Base-by-base conservation (phyloP, 2,329 filamentous ascomycete species). In the Didymella pomorum region DNA sequence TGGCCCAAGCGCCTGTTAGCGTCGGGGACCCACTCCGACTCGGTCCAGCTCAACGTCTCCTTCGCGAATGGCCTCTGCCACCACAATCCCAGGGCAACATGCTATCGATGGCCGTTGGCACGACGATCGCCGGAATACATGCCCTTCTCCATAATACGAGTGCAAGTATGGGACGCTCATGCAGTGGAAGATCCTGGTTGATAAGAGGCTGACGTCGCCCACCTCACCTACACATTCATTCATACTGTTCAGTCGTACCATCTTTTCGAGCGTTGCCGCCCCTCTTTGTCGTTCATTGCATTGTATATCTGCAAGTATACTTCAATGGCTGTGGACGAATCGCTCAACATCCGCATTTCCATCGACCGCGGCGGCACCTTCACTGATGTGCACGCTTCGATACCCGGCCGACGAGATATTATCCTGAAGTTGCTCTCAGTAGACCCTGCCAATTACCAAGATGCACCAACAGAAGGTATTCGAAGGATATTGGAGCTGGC, bases 391-490 rank as follows among this genome's bases (percentile, higher is more conserved):
- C 45, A 70, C 37, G 72, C 67, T 41, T 72, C 63, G 26, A 44
- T 71, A 56, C 50, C 51, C 3, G 60, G 60, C 20, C 43, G 65
- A 65, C 60, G 65, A 23, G 67, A 71, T 42, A 62, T 71, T n/a
- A 61, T 72, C 42, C 51, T 73, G 41, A 73, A 73, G 52, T 57
- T 73, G 23, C 55, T 73, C 25, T 73, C 71, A 9, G 67, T 71
- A 8, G 69, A 71, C 54, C 70, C 70, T 21, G 46, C 58, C 18
- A 69, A 73, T 46, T 73, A 73, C 44, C 46, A 64, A 35, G 71
- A 73, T 60, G 71, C 71, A 8, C 71, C 71, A 20, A 71, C 69
- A 12, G 71, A 73, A 57, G 70, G 65, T 10, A 70, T 73, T 35
- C 63, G 71, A 9, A 62, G 68, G 6, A 61, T 71, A 12, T 48